Base-by-base conservation (phyloP, 768 basidiomycete genomes). In the Hemileccinum rubropunctum region DNA sequence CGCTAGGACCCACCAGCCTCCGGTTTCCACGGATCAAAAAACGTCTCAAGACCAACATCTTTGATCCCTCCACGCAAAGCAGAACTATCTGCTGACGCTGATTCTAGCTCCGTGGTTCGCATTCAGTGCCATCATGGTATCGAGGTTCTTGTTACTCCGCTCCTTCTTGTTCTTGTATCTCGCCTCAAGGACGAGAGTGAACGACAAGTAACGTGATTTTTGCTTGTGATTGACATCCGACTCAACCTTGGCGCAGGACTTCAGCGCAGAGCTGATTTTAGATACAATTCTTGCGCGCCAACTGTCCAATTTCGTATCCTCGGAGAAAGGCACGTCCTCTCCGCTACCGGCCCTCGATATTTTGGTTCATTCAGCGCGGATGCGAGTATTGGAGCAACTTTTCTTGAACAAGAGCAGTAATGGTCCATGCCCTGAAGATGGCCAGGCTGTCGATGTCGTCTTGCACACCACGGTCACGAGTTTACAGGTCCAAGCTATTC, bases 141-240 rank as follows among this genome's bases (percentile, higher is more conserved):
- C 13, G 65, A 70, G 33, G 41, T 83, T 15, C 66, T 69, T 37
- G 48, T 84, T n/a, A 85, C 81, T 6, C 86, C 87, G 3, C 68
- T 88, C 17, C 42, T 82, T 15, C 51, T 81, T 33, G 68, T 73
- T 15, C 75, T 73, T 39, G 61, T 71, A n/a, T 59, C 63, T 28
- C 62, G 62, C 46, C 58, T 88, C 15, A 73, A 78, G 57, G 66
- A 76, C 37, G 83, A 82, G 40, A 52, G 79, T 34, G 67, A 69
- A 47, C 63, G 58, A 23, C 69, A 68, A 59, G 84, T 86, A 62
- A 61, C 11, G 76, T 55, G 40, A 13, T 44, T 8, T 20, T 45
- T 39, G 8, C 47, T 12, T 23, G 23, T 23, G 13, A 33, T 51
- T 40, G 27, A 37, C 15, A 32, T 11, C 15, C 18, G 14, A 36